A percentile compares a stretch with the other conserved stretches of the same genome.
Evolutionary conservation across 352 stramenopile species (phyloP).

Genomic region (Phytopythium helicoides): DNA sequence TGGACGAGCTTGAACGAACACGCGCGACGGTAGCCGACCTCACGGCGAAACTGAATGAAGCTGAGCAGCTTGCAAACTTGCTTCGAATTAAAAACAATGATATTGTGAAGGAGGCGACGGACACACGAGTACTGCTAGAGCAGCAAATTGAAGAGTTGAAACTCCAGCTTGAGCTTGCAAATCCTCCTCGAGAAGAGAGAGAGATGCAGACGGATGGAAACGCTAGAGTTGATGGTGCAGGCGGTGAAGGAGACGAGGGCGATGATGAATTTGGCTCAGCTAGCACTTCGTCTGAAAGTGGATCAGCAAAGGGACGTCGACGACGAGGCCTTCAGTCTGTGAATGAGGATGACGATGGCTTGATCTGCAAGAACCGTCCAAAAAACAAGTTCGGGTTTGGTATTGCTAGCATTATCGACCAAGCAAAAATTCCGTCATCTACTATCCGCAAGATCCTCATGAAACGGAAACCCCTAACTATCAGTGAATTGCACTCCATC

Average conservation of each 20-base stretch:
- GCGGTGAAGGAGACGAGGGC: conserved; percentile 16
- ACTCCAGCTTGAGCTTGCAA: conserved; percentile 27
- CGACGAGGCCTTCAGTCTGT: conserved; percentile 20
- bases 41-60: conserved; percentile 37
- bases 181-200: conserved; percentile 33
- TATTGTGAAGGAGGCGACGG: conserved; percentile 40
- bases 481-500: conserved; percentile 70
- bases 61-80: conserved; percentile 39
- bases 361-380: conserved; percentile 55
- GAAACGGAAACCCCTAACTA: conserved; percentile 68
- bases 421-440: conserved; percentile 64
- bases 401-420: conserved; percentile 75
- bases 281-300: conserved; percentile 9
- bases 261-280: conserved; percentile 14
- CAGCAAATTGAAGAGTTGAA: conserved; percentile 35
- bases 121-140: conserved; percentile 22
- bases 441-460: conserved; percentile 75
- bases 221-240: not conserved
- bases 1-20: conserved; percentile 46
- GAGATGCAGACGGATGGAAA: conserved; percentile 37
- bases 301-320: conserved; percentile 12
- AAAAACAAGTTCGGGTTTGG: conserved; percentile 67
- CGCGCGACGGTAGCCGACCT: conserved; percentile 29
- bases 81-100: conserved; percentile 59
- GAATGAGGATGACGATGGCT: conserved; percentile 38